These are phyloP conservation scores for Casuarina glauca DNA, from an alignment of 306 rosid species.

Conservation along the genomic window DNA sequence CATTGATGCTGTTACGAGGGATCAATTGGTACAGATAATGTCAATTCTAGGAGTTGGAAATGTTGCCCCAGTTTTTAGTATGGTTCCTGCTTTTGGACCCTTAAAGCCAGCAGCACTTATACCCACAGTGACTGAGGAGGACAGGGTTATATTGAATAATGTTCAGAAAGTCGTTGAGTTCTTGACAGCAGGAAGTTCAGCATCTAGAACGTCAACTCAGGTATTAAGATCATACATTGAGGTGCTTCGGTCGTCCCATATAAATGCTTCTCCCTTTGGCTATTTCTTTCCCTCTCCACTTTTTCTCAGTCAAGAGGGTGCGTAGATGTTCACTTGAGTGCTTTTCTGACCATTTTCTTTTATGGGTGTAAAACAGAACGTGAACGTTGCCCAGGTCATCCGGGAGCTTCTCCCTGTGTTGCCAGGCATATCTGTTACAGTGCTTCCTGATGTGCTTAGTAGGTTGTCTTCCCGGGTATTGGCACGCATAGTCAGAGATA, in stretches of 20 bases:
- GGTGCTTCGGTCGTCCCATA: neutral
- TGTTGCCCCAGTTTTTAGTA: constrained; percentile 72
- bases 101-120: constrained; percentile 76
- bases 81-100: constrained; percentile 85
- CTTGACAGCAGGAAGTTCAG: constrained; percentile 83
- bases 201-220: constrained; percentile 61
- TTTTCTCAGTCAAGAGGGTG: neutral
- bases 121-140: constrained; percentile 83
- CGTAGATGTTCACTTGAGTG: neutral
- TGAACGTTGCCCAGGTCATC: constrained; percentile 55
- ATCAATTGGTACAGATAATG: constrained; percentile 77
- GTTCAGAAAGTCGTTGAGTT: constrained; percentile 82
- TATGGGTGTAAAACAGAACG: constrained; percentile 42
- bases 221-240: constrained; percentile 34
- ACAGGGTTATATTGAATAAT: constrained; percentile 83
- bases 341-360: constrained; percentile 2
- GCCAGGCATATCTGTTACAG: constrained; percentile 74
- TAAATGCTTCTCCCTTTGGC: neutral
- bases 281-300: neutral
- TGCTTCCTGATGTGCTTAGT: constrained; percentile 79
- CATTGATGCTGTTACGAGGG: constrained; percentile 93
- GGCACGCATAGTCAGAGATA: constrained; percentile 79
- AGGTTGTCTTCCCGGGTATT: constrained; percentile 89
- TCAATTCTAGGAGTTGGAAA: constrained; percentile 73
- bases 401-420: constrained; percentile 89